phyloP scores from a whole-genome alignment of 306 rosid species.

The Begonia peltatifolia region DNA sequence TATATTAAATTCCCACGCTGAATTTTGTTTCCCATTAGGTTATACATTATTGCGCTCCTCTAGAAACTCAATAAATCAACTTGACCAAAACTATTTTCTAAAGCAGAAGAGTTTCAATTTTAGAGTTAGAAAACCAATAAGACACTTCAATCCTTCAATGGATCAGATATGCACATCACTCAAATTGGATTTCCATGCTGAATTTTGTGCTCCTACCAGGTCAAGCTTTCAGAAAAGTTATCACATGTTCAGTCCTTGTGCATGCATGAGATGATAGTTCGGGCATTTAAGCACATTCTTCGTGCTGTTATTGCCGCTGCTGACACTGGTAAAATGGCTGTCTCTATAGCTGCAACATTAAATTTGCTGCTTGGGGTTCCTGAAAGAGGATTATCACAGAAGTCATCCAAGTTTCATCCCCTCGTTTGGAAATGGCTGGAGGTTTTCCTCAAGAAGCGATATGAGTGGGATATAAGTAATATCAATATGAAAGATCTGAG shows the following conservation, averaged over 20 bases:
- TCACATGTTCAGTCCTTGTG: constrained; percentile 95
- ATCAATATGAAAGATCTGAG: constrained; percentile 58
- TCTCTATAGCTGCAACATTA: constrained; percentile 66
- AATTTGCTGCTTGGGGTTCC: constrained; percentile 79
- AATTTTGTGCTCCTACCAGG: constrained; percentile 36
- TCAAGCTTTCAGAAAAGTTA: constrained; percentile 88
- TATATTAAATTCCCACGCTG: too few species aligned
- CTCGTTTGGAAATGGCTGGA: constrained; percentile 82
- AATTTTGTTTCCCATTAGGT: too few species aligned
- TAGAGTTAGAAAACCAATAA: background rate
- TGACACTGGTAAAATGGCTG: constrained; percentile 57
- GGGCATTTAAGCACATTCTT: constrained; percentile 93
- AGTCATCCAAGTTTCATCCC: constrained; percentile 42
- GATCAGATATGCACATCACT: background rate
- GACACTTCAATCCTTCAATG: constrained; percentile 1
- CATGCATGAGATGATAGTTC: constrained; percentile 93
- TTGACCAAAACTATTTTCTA: too few species aligned
- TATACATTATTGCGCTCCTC: too few species aligned
- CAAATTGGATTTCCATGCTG: constrained; percentile 4
- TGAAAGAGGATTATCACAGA: constrained; percentile 32
- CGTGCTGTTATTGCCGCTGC: constrained; percentile 81
- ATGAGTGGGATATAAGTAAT: constrained; percentile 66
- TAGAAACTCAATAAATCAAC: too few species aligned
- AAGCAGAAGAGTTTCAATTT: background rate
- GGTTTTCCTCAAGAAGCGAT: constrained; percentile 65